Percentiles rank a stretch among this genome's conserved stretches.
Evolutionary conservation across 345 rosid species (phyloP).

Genomic region (Citrus sinensis): DNA sequence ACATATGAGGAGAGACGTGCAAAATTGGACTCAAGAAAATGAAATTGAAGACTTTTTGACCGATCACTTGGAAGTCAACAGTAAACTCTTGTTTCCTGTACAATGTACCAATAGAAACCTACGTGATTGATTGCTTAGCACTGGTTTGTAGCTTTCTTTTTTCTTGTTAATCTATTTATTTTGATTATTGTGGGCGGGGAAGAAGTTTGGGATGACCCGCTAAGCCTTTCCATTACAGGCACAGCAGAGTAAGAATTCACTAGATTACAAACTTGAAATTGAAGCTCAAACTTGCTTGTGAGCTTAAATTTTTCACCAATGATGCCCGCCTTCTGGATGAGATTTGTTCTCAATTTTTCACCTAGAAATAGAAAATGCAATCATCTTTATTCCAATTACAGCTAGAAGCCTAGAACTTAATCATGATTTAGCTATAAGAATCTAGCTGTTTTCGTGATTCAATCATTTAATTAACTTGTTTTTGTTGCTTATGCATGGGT

Average conservation of each 20-base stretch:
- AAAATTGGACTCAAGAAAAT: conserved; percentile 25
- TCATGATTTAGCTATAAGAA: background rate
- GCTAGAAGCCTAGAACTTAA: background rate
- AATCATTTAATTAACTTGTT: conserved; percentile 2
- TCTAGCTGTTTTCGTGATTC: background rate
- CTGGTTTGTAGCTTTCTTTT: background rate
- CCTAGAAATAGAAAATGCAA: background rate
- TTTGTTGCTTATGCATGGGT: background rate
- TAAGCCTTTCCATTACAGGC: background rate
- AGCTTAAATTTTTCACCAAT: background rate
- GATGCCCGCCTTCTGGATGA: background rate
- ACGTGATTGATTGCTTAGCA: background rate
- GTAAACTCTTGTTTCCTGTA: background rate
- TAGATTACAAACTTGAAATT: background rate
- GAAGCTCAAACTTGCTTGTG: background rate
- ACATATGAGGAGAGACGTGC: no score
- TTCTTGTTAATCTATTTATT: no score
- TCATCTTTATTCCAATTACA: background rate
- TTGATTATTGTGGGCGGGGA: no score
- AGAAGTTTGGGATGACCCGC: background rate
- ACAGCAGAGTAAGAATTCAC: background rate
- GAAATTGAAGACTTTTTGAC: conserved; percentile 11
- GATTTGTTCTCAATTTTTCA: background rate
- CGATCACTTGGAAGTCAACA: background rate
- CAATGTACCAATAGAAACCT: background rate